These are phyloP conservation scores for Brasenia schreberi DNA, from an alignment of 164 flowering plant species.

Conservation along the genomic window DNA sequence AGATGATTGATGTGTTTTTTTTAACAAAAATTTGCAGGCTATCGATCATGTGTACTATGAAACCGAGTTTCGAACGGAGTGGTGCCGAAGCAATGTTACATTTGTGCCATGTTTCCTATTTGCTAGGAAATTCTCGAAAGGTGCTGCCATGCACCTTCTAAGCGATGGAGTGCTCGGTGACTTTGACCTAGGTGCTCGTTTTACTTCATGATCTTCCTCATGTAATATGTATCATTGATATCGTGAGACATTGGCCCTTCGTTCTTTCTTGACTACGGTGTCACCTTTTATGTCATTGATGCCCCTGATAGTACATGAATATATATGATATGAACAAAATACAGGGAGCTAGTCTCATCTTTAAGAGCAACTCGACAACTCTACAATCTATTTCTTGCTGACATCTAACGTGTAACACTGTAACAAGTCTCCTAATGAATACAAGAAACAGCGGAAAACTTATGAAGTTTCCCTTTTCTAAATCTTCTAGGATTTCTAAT, in stretches of 20 bases:
- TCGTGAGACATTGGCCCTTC: neutral
- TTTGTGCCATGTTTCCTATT: conserved; percentile 64
- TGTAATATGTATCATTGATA: neutral
- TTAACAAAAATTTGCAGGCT: conserved; percentile 23
- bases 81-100: conserved; percentile 57
- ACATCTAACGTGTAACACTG: no score
- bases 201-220: neutral
- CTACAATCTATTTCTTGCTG: no score
- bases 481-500: no score
- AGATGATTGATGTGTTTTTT: no score
- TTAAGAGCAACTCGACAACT: no score
- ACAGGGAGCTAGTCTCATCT: no score
- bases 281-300: neutral
- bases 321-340: no score
- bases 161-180: conserved; percentile 42
- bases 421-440: no score
- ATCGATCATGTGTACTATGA: conserved; percentile 71
- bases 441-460: no score
- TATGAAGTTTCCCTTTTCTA: no score
- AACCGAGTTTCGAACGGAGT: conserved; percentile 73
- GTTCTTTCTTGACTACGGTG: neutral
- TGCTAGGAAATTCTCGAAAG: conserved; percentile 80
- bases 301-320: neutral
- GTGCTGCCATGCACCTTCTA: conserved; percentile 83
- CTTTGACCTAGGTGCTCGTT: conserved; percentile 17